phyloP scores from a whole-genome alignment of 257 asterid genomes.

The Eustoma russellianum region DNA sequence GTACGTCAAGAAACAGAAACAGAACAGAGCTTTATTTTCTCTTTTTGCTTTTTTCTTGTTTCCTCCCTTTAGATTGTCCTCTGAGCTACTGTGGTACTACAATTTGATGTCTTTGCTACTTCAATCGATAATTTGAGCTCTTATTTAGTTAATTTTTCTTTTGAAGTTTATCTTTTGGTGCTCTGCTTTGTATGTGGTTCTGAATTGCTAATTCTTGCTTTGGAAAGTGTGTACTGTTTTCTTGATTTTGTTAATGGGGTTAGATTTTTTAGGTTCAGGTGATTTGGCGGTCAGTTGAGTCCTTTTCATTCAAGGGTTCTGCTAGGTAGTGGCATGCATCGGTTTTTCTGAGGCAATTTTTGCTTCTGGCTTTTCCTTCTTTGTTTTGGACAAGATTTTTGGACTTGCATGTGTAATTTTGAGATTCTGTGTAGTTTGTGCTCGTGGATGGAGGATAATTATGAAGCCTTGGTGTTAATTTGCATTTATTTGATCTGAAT shows the following conservation, averaged over 20 bases:
- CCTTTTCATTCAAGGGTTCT: slow-evolving; percentile 12
- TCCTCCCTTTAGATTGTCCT: slow-evolving; percentile 35
- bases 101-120: slow-evolving; percentile 21
- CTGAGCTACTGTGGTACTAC: slow-evolving; percentile 7
- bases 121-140: slow-evolving; percentile 10
- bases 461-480: slow-evolving; percentile 13
- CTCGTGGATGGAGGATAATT: slow-evolving; percentile 13
- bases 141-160: slow-evolving; percentile 5
- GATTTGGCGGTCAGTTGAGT: slow-evolving; percentile 12
- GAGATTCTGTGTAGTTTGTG: slow-evolving; percentile 4
- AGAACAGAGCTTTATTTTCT: too few relatives aligned
- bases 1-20: slow-evolving; percentile 11
- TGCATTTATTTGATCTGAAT: slow-evolving; percentile 15
- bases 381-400: slow-evolving; percentile 22
- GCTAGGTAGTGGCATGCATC: slow-evolving; percentile 41
- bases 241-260: slow-evolving; percentile 25
- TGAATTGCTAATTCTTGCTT: slow-evolving; percentile 22
- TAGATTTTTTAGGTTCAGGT: slow-evolving; percentile 13
- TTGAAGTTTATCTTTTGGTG: slow-evolving; percentile 3
- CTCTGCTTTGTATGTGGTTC: too few relatives aligned
- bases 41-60: slow-evolving; percentile 5
- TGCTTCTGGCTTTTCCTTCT: slow-evolving; percentile 11
- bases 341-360: slow-evolving; percentile 17
- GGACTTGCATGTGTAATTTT: slow-evolving; percentile 31
- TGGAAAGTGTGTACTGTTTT: slow-evolving; percentile 9